These are phyloP conservation scores for Polygonum maritimum DNA, from an alignment of 148 eudicot species.

Conservation along the genomic window DNA sequence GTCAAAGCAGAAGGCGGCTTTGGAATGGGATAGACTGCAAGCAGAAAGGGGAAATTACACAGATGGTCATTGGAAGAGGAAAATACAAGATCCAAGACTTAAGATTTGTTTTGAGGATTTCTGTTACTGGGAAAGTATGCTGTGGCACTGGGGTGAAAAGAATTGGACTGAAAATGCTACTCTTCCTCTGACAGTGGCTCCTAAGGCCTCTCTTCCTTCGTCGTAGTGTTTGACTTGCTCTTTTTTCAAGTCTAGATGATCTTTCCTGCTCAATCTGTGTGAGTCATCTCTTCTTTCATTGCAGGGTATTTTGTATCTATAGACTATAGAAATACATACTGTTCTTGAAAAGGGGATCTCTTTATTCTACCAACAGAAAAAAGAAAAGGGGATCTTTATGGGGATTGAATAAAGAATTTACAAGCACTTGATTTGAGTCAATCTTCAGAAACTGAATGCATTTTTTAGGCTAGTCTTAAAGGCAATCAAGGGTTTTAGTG, in stretches of 20 bases:
- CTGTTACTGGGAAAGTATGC: slow-evolving; percentile 14
- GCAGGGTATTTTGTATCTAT: background rate
- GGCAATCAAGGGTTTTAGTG: background rate
- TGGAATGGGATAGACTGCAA: slow-evolving; percentile 9
- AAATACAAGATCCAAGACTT: slow-evolving; percentile 13
- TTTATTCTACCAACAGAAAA: too few relatives aligned
- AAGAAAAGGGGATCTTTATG: too few relatives aligned
- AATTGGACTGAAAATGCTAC: slow-evolving; percentile 13
- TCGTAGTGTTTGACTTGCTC: background rate
- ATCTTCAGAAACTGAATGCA: background rate
- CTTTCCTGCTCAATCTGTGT: background rate
- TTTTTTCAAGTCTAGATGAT: background rate
- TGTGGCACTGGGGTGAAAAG: slow-evolving; percentile 15
- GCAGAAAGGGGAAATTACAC: slow-evolving; percentile 11
- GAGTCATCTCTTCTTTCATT: background rate
- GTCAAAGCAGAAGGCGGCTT: slow-evolving; percentile 11
- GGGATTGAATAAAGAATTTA: background rate
- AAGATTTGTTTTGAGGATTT: slow-evolving; percentile 4
- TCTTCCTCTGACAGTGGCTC: background rate
- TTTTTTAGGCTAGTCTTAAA: background rate
- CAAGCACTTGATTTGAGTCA: background rate
- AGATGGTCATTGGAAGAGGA: slow-evolving; percentile 13
- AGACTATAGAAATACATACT: background rate
- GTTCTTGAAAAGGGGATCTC: too few relatives aligned
- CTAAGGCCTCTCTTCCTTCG: background rate